These are phyloP conservation scores for Penicillium olsonii DNA, from an alignment of 2,329 filamentous ascomycete species.

Conservation along the genomic window DNA sequence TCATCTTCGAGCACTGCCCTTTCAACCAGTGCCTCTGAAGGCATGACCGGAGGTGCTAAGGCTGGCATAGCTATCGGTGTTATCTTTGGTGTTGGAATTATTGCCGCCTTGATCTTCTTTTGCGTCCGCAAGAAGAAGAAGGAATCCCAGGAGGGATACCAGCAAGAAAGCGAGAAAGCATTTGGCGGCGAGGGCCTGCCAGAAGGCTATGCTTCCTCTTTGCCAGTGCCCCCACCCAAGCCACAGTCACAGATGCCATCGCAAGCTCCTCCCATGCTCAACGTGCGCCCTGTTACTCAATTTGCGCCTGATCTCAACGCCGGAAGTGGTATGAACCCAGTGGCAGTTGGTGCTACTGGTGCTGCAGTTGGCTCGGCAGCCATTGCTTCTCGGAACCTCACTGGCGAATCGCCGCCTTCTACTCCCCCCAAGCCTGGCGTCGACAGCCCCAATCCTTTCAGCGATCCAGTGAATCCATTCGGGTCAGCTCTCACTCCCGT, in stretches of 20 bases:
- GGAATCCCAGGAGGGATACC: conserved; percentile 50
- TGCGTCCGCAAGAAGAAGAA: conserved; percentile 71
- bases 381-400: conserved; percentile 35
- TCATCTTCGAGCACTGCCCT: conserved; percentile 28
- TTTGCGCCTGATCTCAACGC: conserved; percentile 68
- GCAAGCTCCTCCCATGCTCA: conserved; percentile 68
- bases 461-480: conserved; percentile 70
- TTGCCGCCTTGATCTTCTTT: conserved; percentile 71
- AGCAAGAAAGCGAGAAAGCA: conserved; percentile 65
- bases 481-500: conserved; percentile 43
- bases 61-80: conserved; percentile 86
- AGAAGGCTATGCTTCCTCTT: conserved; percentile 29
- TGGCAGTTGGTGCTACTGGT: conserved; percentile 22
- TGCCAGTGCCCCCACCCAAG: conserved; percentile 36
- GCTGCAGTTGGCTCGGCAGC: conserved; percentile 22
- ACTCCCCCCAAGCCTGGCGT: conserved; percentile 44
- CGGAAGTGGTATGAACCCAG: conserved; percentile 21
- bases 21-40: conserved; percentile 28
- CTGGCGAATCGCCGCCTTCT: conserved; percentile 32
- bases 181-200: conserved; percentile 32
- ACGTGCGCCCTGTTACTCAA: conserved; percentile 79
- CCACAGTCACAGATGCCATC: conserved; percentile 26
- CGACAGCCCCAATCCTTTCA: conserved; percentile 48
- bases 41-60: conserved; percentile 56
- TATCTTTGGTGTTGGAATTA: conserved; percentile 65